Base-by-base conservation (phyloP, 2,329 filamentous ascomycete species). In the Diatrype stigma region DNA sequence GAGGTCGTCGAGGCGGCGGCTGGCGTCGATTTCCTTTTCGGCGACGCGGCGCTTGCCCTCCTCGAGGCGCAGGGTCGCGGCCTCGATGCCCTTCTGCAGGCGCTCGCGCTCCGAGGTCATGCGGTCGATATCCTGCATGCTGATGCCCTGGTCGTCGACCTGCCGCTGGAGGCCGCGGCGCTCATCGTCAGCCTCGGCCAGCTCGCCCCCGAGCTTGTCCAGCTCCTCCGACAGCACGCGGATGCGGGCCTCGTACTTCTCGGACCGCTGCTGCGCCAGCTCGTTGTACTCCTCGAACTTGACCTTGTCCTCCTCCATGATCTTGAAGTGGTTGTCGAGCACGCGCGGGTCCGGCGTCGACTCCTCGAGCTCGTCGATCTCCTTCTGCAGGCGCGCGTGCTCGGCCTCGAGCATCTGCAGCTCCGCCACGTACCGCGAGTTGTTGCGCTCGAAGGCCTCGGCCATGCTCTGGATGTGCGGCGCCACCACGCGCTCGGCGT, bases 261-360 rank as follows among this genome's bases (percentile, higher is more conserved):
- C 89, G 0, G 92, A 88, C 63, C 93, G 90, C 54, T 87, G 85
- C 62, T 89, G 80, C 58, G 96, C 90, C 30, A 87, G 82, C 38
- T 85, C 82, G 66, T 96, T 96, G 77, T 96, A 99, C 64, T 90
- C 87, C 64, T 96, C 92, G 60, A 97, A 99, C 65, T 99, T 97
- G 64, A 86, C 80, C 63, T 88, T 92, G 71, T 99, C 95, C 61
- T 95, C 91, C 66, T 96, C 91, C 72, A 99, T 84, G 50, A 96
- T 93, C 64, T 90, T 89, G 75, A 93, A 96, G 63, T 93, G 84
- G 62, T 92, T 86, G 67, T 96, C 92, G 22, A 97, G 75, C 51
- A 91, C 86, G 3, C 86, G 86, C 23, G 94, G 84, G 64, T 95
- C 86, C 0, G 90, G 90, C 0, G 87, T 90, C 12, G 86, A 87